Evolutionary conservation across 1,284 basidiomycete genomes (phyloP), one percentile per base, ranked within the genome.

Genomic region (Pyrrhoderma noxium): DNA sequence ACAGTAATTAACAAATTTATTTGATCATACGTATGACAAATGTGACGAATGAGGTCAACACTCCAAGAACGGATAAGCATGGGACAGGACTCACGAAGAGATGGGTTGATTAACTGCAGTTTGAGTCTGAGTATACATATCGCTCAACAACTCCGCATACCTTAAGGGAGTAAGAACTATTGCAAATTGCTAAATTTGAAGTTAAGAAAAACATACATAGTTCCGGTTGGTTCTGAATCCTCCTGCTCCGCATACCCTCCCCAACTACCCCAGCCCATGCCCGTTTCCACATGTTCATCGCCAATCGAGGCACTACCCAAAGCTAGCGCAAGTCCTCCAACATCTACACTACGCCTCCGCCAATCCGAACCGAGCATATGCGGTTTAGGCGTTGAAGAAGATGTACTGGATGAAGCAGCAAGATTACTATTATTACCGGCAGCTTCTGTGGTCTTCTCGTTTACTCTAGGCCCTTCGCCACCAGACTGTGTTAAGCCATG

Each of bases 281-380:
- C 84, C 49, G 77, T 71, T 23, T 74, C 77, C 47, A 70, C 58
- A 27, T 55, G 52, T n/a, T 57, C 55, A 18, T 52, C 50, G 25
- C 54, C 54, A 9, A 55, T 41, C 38, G 59, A 51, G 21, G 63
- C 74, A 56, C 80, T 78, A 53, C 73, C 74, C 38, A 89, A 76
- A 1, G 89, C 89, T 41, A 90, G 79, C 52, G 82, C 80, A 52
- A 93, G 75, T 37, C 90, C 89, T 22, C 90, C 89, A 38, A 89
- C 76, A 64, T 93, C 91, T 54, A 91, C 88, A 63, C 87, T 90
- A 44, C 85, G 72, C 52, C 89, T 65, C n/a, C 80, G 57, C 49
- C 42, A 38, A 36, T 45, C 50, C 13, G 34, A 40, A 8, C 40
- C 42, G 18, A 34, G 37, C 27, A 31, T 31, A 31, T 5, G 27